Evolutionary conservation across 2,329 filamentous ascomycete genomes (phyloP), one percentile per base, ranked within the genome.

Genomic region (Herpotrichia juniperi): DNA sequence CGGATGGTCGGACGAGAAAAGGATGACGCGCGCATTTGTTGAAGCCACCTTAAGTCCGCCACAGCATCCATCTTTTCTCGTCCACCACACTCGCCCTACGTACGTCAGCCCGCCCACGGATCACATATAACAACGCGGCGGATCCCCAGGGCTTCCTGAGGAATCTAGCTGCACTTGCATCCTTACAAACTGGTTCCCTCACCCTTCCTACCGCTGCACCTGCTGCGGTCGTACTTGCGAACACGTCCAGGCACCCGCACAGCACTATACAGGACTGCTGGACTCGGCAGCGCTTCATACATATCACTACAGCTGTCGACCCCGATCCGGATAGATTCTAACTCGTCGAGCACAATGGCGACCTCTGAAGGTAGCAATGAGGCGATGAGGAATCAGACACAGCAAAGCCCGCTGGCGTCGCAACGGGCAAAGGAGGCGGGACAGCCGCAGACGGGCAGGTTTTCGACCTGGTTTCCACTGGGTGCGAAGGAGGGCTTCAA

Each of bases 401-500:
- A 80, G 59, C 77, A 80, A 62, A 74, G 77, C 22, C 73, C 78
- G 55, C 68, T 81, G 43, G 79, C 81, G 28, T 79, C 79, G 24
- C 77, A 80, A 63, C 72, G 78, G 54, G 72, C 71, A 30, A 76
- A 74, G 51, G 70, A 76, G 53, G 67, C 69, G 47, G 68, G 64
- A 5, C 66, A 72, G 47, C 37, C 51, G 45, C 62, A 56, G 42
- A 67, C 70, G 57, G 63, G 74, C 11, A 32, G 68, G 11, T 59
- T 69, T 24, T 58, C 62, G 4, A 62, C 76, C 28, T 87, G 83
- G 73, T 97, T 99, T 61, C 93, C 94, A 2, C 77, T 97, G 19
- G 88, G 92, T 44, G 96, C 96, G 77, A 94, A 93, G 67, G 92
- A 96, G 52, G 93, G 91, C 14, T 91, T 91, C 57, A 88, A 84